Base-by-base conservation (phyloP, 1,284 basidiomycete genomes). In the Pseudozyma pruni region DNA sequence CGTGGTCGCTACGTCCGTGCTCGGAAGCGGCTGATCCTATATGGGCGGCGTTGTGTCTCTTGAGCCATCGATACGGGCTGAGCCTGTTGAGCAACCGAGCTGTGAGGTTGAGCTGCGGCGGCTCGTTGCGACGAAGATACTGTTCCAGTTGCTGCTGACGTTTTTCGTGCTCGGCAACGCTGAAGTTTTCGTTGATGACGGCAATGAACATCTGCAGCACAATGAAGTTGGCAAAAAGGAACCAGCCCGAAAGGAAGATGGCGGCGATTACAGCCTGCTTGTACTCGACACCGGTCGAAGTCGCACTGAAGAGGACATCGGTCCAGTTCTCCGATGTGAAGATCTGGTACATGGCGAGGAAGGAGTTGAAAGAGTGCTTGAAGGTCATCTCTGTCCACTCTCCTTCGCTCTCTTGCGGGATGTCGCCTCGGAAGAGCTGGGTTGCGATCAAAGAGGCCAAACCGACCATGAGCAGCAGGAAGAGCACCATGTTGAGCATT, bases 121-220 rank as follows among this genome's bases (percentile, higher is more conserved):
- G 72, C 52, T 85, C 84, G 6, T 84, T 74, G 34, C 83, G 83
- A 34, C 83, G 83, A 23, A 86, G 83, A 72, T 88, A 83, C 53
- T 83, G 83, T 45, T 86, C 89, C 8, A 91, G 88, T 83, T 98
- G 95, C 71, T 90, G 88, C 42, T 88, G 87, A 55, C 90, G 89
- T 84, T 96, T 97, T 42, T 90, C 87, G 81, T 95, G 92, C 79
- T 98, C 95, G 0, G 93, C 93, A 4, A 97, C 88, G 39, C 90
- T 87, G 75, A 98, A 98, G 83, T 96, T 97, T 85, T 97, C 94
- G 83, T 96, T 94, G 86, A 98, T 94, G 50, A 98, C 94, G 32
- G 94, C 95, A 78, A 98, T 94, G 85, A 98, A 97, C 90, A 98
- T 92, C 78, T 97, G 94, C 55, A 96, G 83, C n/a, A 98, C 86